Base-by-base conservation (phyloP, 768 basidiomycete genomes). In the Lactarius hatsudake region DNA sequence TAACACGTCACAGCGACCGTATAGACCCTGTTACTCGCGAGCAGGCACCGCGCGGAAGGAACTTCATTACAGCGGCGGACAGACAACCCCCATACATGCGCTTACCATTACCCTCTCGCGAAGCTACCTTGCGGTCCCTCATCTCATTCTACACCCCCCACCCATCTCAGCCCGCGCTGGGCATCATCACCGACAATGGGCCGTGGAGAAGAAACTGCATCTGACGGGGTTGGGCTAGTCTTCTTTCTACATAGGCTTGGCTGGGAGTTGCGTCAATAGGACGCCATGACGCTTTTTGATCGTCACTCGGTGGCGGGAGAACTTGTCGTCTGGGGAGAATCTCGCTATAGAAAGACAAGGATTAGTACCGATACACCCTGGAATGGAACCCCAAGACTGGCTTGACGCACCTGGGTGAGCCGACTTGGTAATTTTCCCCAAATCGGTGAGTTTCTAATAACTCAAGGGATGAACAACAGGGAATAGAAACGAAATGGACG, bases 291-390 rank as follows among this genome's bases (percentile, higher is more conserved):
- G 87, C 80, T 93, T 94, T 83, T 98, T 98, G 75, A 98, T 89
- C 6, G 94, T 97, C 68, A 98, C 95, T 67, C 97, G 91, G 75
- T 99, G 96, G 69, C 95, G 86, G 68, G 95, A 96, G 80, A 96
- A 98, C 81, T 98, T 98, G 86, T 98, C 96, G 77, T 99, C 97
- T 13, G 96, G 96, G 17, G 96, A 98, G 80, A 98, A 98, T 48
- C 97, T 94, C 18, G 96, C 96, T 97, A 66, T 13, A n/a, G 9
- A 53, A 8, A 42, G 54, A 34, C 23, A 28, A 34, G 64, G 45
- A 32, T 58, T 45, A 64, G 48, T 5, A 13, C 51, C 63, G 23
- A 64, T 20, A 10, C 8, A 56, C 8, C 6, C 54, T n/a, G 13
- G 38, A 40, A 40, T 15, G 38, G 38, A 40, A 40, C 38, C 23